A percentile compares a stretch with the other conserved stretches of the same genome.
phyloP scores from a whole-genome alignment of 495 filamentous ascomycete genomes.

The Letharia columbiana region DNA sequence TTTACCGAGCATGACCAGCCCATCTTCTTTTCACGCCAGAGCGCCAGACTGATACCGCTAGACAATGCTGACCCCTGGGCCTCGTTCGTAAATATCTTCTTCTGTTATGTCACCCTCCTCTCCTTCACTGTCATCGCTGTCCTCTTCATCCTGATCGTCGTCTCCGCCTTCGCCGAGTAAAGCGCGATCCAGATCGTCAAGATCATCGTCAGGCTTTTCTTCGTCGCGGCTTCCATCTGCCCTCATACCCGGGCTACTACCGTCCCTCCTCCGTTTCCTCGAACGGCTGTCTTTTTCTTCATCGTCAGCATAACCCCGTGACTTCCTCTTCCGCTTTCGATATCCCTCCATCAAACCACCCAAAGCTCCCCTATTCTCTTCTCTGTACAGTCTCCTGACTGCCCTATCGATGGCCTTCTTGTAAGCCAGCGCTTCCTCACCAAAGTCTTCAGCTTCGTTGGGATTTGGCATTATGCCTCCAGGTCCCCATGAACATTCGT shows the following conservation, averaged over 20 bases:
- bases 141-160: slow-evolving; percentile 37
- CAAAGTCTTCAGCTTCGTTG: slow-evolving; percentile 65
- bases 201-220: slow-evolving; percentile 41
- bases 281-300: slow-evolving; percentile 27
- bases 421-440: slow-evolving; percentile 66
- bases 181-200: slow-evolving; percentile 47
- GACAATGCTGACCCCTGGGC: slow-evolving; percentile 3
- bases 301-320: slow-evolving; percentile 20
- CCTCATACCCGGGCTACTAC: slow-evolving; percentile 9
- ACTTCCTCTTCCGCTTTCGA: slow-evolving; percentile 28
- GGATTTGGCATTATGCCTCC: slow-evolving; percentile 61
- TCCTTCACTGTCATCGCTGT: slow-evolving; percentile 31
- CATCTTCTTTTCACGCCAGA: slow-evolving; percentile 7
- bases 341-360: slow-evolving; percentile 28
- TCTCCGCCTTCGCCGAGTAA: slow-evolving; percentile 42
- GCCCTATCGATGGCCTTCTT: slow-evolving; percentile 63
- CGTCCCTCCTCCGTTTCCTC: slow-evolving; percentile 7
- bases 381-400: slow-evolving; percentile 56
- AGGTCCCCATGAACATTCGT: slow-evolving; percentile 55
- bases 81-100: slow-evolving; percentile 26
- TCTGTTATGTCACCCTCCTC: slow-evolving; percentile 39
- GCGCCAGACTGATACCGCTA: slow-evolving; percentile 9
- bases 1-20: background rate
- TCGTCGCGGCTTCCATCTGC: slow-evolving; percentile 28
- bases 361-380: slow-evolving; percentile 16